Evolutionary conservation across 2,329 filamentous ascomycete species (phyloP).

Genomic region (Arthrinium phaeospermum): DNA sequence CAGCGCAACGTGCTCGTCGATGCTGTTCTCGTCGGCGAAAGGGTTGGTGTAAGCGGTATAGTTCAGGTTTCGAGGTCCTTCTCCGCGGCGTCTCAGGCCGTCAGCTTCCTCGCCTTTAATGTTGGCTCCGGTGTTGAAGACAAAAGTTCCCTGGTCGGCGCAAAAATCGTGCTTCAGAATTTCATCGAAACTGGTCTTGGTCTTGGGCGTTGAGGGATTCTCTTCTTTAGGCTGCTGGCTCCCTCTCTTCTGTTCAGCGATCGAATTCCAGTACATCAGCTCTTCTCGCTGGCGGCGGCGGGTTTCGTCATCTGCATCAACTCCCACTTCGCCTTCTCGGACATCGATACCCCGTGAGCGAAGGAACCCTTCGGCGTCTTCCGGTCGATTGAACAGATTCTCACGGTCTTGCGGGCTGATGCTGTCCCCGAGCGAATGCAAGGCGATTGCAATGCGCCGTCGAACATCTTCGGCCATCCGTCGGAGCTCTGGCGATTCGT

Average conservation of each 20-base stretch:
- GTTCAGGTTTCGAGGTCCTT: conserved; percentile 53
- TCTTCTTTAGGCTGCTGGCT: neutral
- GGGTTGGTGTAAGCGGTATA: conserved; percentile 61
- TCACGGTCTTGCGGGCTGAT: conserved; percentile 55
- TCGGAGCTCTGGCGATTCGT: conserved; percentile 68
- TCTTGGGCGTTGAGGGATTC: conserved; percentile 27
- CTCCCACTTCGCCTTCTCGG: conserved; percentile 48
- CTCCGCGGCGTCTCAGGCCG: conserved; percentile 55
- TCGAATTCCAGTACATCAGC: conserved; percentile 68
- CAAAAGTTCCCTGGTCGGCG: conserved; percentile 60
- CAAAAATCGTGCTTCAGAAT: conserved; percentile 57
- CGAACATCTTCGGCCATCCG: conserved; percentile 66
- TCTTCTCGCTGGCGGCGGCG: conserved; percentile 67
- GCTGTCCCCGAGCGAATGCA: conserved; percentile 64
- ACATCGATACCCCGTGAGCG: conserved; percentile 50
- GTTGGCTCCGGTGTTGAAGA: conserved; percentile 63
- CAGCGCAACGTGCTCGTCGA: conserved; percentile 52
- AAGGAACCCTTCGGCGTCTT: conserved; percentile 69
- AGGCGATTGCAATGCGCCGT: conserved; percentile 63
- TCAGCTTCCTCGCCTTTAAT: conserved; percentile 43
- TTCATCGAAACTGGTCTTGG: conserved; percentile 59
- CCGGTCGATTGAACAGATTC: conserved; percentile 68
- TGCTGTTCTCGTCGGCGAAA: conserved; percentile 62
- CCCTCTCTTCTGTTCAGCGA: conserved; percentile 56
- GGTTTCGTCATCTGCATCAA: conserved; percentile 68